These are phyloP conservation scores for Penicillium robsamsonii DNA, from an alignment of 495 filamentous ascomycete genomes.

Conservation along the genomic window DNA sequence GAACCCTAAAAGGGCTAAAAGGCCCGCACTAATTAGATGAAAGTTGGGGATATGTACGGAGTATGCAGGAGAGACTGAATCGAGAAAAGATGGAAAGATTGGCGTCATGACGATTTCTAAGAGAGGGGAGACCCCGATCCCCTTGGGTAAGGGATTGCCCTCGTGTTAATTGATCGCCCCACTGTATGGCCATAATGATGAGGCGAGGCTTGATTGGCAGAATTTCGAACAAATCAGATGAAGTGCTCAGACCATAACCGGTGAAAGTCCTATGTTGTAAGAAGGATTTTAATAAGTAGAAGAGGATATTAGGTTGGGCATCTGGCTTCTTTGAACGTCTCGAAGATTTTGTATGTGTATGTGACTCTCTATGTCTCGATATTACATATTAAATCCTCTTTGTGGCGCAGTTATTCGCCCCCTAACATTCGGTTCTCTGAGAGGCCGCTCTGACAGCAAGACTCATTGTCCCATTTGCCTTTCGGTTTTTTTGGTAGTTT, in stretches of 20 bases:
- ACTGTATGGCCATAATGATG: conserved; percentile 1
- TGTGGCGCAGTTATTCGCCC: conserved; percentile 6
- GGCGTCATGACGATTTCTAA: conserved; percentile 1
- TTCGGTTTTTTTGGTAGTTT: not conserved
- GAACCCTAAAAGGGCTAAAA: not conserved
- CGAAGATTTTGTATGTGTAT: conserved; percentile 2
- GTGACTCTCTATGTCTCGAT: not conserved
- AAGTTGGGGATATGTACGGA: not conserved
- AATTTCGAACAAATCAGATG: conserved; percentile 10
- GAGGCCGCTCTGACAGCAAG: not conserved
- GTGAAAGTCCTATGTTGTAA: conserved; percentile 4
- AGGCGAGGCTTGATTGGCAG: conserved; percentile 11
- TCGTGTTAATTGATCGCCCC: conserved; percentile 21
- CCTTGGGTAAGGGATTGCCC: not conserved
- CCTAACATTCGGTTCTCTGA: not conserved
- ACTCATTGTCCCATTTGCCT: not conserved
- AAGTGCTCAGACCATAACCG: conserved; percentile 8
- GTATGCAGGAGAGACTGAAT: conserved; percentile 7
- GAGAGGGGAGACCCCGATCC: not conserved
- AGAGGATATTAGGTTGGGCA: conserved; percentile 4
- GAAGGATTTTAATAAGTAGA: conserved; percentile 2
- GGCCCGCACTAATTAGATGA: not conserved
- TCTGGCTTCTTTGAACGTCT: not conserved
- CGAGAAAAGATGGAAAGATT: conserved; percentile 7
- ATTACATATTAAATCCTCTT: not conserved